A percentile compares a stretch with the other conserved stretches of the same genome.
These are phyloP conservation scores for Coleophoma eucalyptorum DNA, from an alignment of 2,329 filamentous ascomycete species.

Conservation along the genomic window DNA sequence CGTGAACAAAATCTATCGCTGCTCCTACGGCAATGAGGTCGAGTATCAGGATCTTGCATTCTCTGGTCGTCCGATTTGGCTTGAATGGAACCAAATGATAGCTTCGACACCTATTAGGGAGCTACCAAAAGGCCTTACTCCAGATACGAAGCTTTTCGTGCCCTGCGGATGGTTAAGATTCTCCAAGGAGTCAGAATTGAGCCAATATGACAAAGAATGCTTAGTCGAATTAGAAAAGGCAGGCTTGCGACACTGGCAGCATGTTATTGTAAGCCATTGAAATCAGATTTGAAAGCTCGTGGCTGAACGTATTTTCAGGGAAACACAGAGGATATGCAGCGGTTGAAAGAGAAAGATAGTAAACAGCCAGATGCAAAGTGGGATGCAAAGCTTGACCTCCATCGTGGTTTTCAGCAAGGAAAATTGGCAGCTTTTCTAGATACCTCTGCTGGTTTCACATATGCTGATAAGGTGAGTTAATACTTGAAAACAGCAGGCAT, in stretches of 20 bases:
- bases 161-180: conserved; percentile 2
- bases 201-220: background rate
- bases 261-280: background rate
- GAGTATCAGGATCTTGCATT: conserved; percentile 16
- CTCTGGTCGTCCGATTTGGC: background rate
- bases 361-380: background rate
- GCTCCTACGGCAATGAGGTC: conserved; percentile 32
- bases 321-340: background rate
- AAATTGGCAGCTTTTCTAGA: conserved; percentile 2
- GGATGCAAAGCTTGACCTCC: background rate
- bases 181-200: background rate
- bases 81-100: conserved; percentile 2
- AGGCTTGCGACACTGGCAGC: conserved; percentile 2
- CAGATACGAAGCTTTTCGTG: background rate
- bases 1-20: conserved; percentile 41
- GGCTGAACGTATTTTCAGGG: background rate
- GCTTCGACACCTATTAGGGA: background rate
- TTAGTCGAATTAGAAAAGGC: background rate
- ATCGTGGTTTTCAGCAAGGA: background rate
- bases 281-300: background rate
- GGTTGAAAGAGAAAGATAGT: background rate
- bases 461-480: conserved; percentile 2
- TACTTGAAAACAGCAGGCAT: background rate
- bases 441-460: conserved; percentile 2
- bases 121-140: conserved; percentile 1